phyloP scores from a whole-genome alignment of 805 yeast genomes.

The Millerozyma miso region DNA sequence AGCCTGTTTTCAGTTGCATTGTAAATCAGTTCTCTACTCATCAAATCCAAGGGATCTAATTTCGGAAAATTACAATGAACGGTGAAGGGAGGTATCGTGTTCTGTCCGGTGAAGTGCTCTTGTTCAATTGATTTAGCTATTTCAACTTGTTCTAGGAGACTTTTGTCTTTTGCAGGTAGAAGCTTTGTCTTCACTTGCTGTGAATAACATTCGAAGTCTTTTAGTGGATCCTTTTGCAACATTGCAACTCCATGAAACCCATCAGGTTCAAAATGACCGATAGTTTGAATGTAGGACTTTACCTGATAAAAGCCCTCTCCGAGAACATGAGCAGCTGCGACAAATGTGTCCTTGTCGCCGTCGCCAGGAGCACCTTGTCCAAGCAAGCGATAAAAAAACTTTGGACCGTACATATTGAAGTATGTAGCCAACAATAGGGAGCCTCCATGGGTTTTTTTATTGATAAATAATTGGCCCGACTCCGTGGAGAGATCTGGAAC shows the following conservation, averaged over 20 bases:
- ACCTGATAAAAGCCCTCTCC: slow-evolving; percentile 37
- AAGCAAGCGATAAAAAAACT: slow-evolving; percentile 53
- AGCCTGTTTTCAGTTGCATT: slow-evolving; percentile 20
- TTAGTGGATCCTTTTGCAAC: slow-evolving; percentile 29
- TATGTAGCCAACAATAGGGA: slow-evolving; percentile 58
- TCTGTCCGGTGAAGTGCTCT: slow-evolving; percentile 15
- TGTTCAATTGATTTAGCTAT: slow-evolving; percentile 13
- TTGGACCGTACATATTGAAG: slow-evolving; percentile 63
- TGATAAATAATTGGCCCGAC: slow-evolving; percentile 61
- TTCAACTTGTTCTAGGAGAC: slow-evolving; percentile 23
- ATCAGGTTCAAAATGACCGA: slow-evolving; percentile 24
- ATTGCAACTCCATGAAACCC: slow-evolving; percentile 33
- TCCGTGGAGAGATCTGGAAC: slow-evolving; percentile 69
- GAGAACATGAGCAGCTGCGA: slow-evolving; percentile 31
- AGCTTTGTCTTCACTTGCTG: slow-evolving; percentile 1
- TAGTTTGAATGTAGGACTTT: slow-evolving; percentile 33
- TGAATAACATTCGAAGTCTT: slow-evolving; percentile 11
- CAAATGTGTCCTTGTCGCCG: slow-evolving; percentile 36
- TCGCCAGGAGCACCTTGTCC: slow-evolving; percentile 49
- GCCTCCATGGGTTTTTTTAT: slow-evolving; percentile 53
- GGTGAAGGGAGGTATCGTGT: slow-evolving; percentile 21
- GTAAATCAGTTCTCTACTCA: slow-evolving; percentile 19
- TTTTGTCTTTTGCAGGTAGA: slow-evolving; percentile 2
- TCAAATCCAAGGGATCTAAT: slow-evolving; percentile 26
- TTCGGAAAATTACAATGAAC: slow-evolving; percentile 36